These are phyloP conservation scores for Trametes meyenii DNA, from an alignment of 768 basidiomycete species.

Conservation along the genomic window DNA sequence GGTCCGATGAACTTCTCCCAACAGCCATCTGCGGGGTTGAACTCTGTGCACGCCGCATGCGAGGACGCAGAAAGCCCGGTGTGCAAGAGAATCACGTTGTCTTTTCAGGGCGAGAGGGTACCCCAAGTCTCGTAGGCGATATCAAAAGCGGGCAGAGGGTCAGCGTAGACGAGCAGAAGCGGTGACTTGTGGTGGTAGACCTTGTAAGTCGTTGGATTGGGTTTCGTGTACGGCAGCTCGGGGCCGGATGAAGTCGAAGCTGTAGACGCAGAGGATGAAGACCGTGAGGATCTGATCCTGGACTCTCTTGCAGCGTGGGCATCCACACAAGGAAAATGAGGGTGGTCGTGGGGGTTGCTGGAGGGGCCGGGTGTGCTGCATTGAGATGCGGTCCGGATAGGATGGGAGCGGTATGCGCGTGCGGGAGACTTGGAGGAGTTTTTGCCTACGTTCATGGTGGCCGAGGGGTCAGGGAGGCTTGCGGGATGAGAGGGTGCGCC, in stretches of 20 bases:
- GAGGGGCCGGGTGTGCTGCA: conserved; percentile 17
- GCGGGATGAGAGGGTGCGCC: background rate
- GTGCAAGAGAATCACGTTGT: conserved; percentile 94
- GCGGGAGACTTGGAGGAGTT: conserved; percentile 1
- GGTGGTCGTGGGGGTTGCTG: conserved; percentile 26
- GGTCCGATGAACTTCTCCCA: conserved; percentile 99
- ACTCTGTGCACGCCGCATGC: conserved; percentile 81
- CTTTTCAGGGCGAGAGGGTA: conserved; percentile 67
- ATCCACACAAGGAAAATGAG: conserved; percentile 75
- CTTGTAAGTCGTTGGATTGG: conserved; percentile 73
- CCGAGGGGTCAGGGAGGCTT: background rate
- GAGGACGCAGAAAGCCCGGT: conserved; percentile 96
- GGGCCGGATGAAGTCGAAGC: conserved; percentile 56
- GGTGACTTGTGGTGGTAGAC: conserved; percentile 64
- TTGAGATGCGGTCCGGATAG: conserved; percentile 17
- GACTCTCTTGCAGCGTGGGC: conserved; percentile 76
- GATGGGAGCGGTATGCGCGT: conserved; percentile 7
- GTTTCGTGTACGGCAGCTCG: conserved; percentile 82
- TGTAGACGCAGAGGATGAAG: conserved; percentile 22
- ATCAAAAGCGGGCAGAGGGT: conserved; percentile 68
- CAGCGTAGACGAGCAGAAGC: conserved; percentile 62
- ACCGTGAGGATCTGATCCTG: conserved; percentile 42
- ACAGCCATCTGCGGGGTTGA: conserved; percentile 88
- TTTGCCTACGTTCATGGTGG: conserved; percentile 17
- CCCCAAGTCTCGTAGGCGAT: conserved; percentile 99